phyloP scores from a whole-genome alignment of 192 early-diverging fungal species.

The Neocallimastix lanati region DNA sequence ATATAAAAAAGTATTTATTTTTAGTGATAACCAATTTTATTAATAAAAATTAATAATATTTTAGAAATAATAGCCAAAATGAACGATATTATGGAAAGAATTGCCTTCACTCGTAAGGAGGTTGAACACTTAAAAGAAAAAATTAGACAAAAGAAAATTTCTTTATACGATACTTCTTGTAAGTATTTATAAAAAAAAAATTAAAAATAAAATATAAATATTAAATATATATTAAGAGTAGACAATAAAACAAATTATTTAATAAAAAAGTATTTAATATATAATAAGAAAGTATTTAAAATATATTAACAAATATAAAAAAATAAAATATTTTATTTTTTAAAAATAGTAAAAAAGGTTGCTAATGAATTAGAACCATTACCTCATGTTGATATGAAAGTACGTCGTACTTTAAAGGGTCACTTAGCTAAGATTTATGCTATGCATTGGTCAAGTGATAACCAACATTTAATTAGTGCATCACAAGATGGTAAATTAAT shows the following conservation, averaged over 20 bases:
- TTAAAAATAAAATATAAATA: too few species aligned
- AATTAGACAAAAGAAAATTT: constrained; percentile 83
- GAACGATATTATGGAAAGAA: constrained; percentile 77
- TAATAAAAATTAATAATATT: not conserved
- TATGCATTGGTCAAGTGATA: constrained; percentile 97
- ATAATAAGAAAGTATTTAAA: too few species aligned
- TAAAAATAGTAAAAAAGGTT: constrained; percentile 52
- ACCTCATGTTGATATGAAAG: constrained; percentile 83
- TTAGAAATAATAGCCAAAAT: constrained; percentile 10
- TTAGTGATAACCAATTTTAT: too few species aligned
- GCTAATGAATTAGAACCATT: constrained; percentile 71
- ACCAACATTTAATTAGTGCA: constrained; percentile 90
- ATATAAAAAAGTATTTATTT: too few species aligned
- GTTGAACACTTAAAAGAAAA: constrained; percentile 90
- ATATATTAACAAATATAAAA: too few species aligned
- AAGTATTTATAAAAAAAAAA: too few species aligned
- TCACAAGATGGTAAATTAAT: too few species aligned
- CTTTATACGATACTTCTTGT: constrained; percentile 89
- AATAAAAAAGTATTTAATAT: too few species aligned
- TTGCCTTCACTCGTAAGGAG: constrained; percentile 75
- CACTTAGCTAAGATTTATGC: constrained; percentile 98
- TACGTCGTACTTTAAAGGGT: constrained; percentile 90
- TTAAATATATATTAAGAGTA: too few species aligned
- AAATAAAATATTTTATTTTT: too few species aligned
- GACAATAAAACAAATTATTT: too few species aligned